Evolutionary conservation across 192 early-diverging fungal species (phyloP).

Genomic region (Rhizoclosmatium globosum): DNA sequence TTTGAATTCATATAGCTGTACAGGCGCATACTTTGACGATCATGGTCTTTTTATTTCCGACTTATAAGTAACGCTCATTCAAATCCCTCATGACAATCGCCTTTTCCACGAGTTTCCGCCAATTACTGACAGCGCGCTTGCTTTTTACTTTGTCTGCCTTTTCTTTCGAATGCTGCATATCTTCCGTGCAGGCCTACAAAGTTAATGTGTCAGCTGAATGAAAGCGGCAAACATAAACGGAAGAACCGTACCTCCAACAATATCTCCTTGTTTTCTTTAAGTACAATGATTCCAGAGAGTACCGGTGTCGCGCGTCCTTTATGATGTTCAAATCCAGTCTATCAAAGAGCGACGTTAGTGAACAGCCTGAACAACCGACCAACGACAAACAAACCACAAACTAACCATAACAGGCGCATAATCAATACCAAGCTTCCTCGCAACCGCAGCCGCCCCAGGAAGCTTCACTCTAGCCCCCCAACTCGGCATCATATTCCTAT

Average conservation of each 20-base stretch:
- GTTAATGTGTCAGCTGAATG: conserved; percentile 1
- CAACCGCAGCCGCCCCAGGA: conserved; percentile 68
- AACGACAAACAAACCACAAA: not conserved
- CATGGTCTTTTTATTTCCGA: too few relatives aligned
- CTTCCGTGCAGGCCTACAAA: conserved; percentile 9
- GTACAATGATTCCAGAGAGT: conserved; percentile 75
- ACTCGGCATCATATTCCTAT: conserved; percentile 81
- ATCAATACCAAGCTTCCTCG: conserved; percentile 79
- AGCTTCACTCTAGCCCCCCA: conserved; percentile 80
- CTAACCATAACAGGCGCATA: conserved; percentile 84
- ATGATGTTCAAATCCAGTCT: conserved; percentile 79
- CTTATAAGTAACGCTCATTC: conserved; percentile 11
- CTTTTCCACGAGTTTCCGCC: conserved; percentile 35
- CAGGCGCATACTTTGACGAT: too few relatives aligned
- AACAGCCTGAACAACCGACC: not conserved
- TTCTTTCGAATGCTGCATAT: not conserved
- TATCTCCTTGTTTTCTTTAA: conserved; percentile 62
- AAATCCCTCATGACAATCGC: conserved; percentile 8
- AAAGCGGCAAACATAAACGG: not conserved
- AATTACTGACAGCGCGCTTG: not conserved
- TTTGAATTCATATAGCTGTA: too few relatives aligned
- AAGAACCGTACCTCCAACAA: conserved; percentile 57
- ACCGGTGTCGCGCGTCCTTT: conserved; percentile 67
- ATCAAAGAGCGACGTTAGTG: not conserved
- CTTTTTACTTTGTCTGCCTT: conserved; percentile 10